A percentile compares a stretch with the other conserved stretches of the same genome.
phyloP scores from a whole-genome alignment of 2,329 filamentous ascomycete species.

The Penicillium polonicum region DNA sequence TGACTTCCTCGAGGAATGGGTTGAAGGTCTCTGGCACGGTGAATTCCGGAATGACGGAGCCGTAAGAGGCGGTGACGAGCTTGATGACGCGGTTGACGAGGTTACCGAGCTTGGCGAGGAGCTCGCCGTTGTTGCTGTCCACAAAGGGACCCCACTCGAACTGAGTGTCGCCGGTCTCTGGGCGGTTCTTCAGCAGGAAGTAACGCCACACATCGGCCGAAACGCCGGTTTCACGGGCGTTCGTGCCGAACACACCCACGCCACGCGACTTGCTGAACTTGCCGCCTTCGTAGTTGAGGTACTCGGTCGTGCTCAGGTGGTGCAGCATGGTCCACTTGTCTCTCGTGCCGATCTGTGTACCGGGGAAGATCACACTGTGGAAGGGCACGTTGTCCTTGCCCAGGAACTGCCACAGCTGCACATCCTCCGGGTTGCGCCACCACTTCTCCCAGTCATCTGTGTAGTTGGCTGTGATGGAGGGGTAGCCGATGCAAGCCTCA shows the following conservation, averaged over 20 bases:
- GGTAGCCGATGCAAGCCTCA: slow-evolving; percentile 88
- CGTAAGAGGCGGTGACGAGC: slow-evolving; percentile 68
- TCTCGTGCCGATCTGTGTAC: slow-evolving; percentile 76
- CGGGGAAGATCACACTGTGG: slow-evolving; percentile 90
- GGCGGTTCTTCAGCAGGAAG: slow-evolving; percentile 80
- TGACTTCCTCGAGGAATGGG: slow-evolving; percentile 47
- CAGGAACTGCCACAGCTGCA: slow-evolving; percentile 91
- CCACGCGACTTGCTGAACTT: slow-evolving; percentile 93
- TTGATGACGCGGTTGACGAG: slow-evolving; percentile 73
- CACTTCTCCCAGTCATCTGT: slow-evolving; percentile 87
- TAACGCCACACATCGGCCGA: slow-evolving; percentile 89
- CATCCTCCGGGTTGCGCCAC: slow-evolving; percentile 88
- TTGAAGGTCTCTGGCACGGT: slow-evolving; percentile 43
- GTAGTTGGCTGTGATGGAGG: slow-evolving; percentile 91
- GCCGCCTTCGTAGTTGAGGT: slow-evolving; percentile 81
- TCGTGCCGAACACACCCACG: slow-evolving; percentile 88
- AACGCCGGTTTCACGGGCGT: slow-evolving; percentile 81
- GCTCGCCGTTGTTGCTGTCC: slow-evolving; percentile 80
- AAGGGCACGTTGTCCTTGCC: slow-evolving; percentile 88
- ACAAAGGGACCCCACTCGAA: slow-evolving; percentile 89
- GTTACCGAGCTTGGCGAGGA: slow-evolving; percentile 72
- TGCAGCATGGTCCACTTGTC: slow-evolving; percentile 89
- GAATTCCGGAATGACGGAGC: slow-evolving; percentile 51
- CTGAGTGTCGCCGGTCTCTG: slow-evolving; percentile 81
- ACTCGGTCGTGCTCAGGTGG: slow-evolving; percentile 85